Evolutionary conservation across 805 yeast genomes (phyloP).

Genomic region (Metschnikowia gelsemii): DNA sequence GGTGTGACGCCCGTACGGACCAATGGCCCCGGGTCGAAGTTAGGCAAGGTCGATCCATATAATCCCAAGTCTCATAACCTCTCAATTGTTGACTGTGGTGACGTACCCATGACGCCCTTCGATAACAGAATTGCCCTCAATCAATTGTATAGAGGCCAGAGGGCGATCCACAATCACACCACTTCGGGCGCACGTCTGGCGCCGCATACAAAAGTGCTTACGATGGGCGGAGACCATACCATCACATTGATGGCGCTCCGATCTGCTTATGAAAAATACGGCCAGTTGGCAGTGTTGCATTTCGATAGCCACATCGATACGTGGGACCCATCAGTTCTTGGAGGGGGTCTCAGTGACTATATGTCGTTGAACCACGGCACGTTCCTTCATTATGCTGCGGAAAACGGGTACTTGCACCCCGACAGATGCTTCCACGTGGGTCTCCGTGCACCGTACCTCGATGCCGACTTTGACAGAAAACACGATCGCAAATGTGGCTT

Average conservation of each 20-base stretch:
- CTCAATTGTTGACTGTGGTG: slow-evolving; percentile 59
- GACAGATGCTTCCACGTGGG: slow-evolving; percentile 60
- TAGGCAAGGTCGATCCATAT: slow-evolving; percentile 53
- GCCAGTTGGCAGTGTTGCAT: slow-evolving; percentile 53
- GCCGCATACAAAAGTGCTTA: slow-evolving; percentile 42
- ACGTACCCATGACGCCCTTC: slow-evolving; percentile 66
- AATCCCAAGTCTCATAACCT: slow-evolving; percentile 37
- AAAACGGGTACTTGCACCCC: slow-evolving; percentile 55
- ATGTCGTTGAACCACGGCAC: slow-evolving; percentile 67
- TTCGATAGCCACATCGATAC: slow-evolving; percentile 72
- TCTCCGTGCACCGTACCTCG: slow-evolving; percentile 60
- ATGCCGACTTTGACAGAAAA: slow-evolving; percentile 31
- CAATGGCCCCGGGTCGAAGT: slow-evolving; percentile 29
- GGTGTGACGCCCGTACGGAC: slow-evolving; percentile 37
- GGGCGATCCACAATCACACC: slow-evolving; percentile 41
- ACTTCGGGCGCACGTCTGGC: slow-evolving; percentile 18
- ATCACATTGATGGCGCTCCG: slow-evolving; percentile 50
- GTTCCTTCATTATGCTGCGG: slow-evolving; percentile 67
- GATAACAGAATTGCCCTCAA: slow-evolving; percentile 62
- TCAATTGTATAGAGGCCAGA: slow-evolving; percentile 58
- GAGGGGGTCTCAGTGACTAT: slow-evolving; percentile 61
- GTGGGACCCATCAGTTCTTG: slow-evolving; percentile 60
- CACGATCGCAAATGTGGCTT: slow-evolving; percentile 57
- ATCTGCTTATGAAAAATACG: slow-evolving; percentile 50
- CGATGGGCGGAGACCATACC: slow-evolving; percentile 65